A percentile compares a stretch with the other conserved stretches of the same genome.
These are phyloP conservation scores for Serendipita vermifera DNA, from an alignment of 768 basidiomycete species.

Conservation along the genomic window DNA sequence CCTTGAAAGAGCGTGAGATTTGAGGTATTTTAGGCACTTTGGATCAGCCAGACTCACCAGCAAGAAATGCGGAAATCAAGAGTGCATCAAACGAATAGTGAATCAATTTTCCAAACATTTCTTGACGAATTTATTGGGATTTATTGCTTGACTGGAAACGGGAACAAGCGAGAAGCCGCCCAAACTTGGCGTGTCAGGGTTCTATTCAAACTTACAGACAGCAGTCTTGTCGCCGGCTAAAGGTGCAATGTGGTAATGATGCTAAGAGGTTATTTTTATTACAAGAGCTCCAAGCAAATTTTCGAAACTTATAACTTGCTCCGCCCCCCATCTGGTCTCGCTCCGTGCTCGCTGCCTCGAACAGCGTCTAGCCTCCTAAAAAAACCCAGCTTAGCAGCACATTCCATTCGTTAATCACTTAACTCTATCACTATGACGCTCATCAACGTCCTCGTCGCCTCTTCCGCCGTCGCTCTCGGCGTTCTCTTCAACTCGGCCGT, in stretches of 20 bases:
- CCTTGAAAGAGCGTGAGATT: too few species aligned
- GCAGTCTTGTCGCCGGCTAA: too few species aligned
- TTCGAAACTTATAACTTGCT: too few species aligned
- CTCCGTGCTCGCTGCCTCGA: too few species aligned
- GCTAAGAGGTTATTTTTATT: too few species aligned
- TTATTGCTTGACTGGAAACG: neutral
- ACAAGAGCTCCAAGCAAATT: too few species aligned
- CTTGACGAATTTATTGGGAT: neutral
- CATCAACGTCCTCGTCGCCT: neutral
- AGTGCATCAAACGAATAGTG: slow-evolving; percentile 67
- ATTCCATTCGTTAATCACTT: too few species aligned
- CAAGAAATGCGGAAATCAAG: slow-evolving; percentile 66
- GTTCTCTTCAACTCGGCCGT: neutral
- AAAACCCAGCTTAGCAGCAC: too few species aligned
- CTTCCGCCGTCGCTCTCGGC: neutral
- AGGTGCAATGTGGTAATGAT: too few species aligned
- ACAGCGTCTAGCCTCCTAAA: too few species aligned
- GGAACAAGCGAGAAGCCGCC: neutral
- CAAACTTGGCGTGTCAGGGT: slow-evolving; percentile 9
- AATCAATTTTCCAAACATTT: slow-evolving; percentile 55
- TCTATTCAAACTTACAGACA: too few species aligned
- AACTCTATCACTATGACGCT: slow-evolving; percentile 3
- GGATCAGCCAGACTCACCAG: slow-evolving; percentile 30
- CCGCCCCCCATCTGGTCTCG: too few species aligned
- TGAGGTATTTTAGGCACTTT: neutral